A percentile compares a stretch with the other conserved stretches of the same genome.
Conservation (phyloP, 129 eudicot species). For the Calendula officinalis region DNA sequence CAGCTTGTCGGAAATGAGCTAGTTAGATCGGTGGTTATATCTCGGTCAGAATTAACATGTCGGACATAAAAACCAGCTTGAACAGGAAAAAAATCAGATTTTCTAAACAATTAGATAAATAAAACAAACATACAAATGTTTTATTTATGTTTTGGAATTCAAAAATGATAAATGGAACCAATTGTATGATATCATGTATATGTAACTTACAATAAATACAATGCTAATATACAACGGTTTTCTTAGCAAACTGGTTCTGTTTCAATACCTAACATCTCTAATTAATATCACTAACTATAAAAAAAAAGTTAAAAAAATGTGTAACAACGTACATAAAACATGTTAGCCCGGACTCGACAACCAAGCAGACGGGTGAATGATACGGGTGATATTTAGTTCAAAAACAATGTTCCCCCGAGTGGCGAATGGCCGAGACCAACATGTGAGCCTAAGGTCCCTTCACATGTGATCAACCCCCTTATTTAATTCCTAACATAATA, state of each 20-base stretch:
- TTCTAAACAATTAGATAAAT: too few species aligned
- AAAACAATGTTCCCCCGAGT: conserved; percentile 5
- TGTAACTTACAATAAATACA: too few species aligned
- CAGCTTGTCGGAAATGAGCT: too few species aligned
- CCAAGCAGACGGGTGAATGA: neutral
- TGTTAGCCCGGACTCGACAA: neutral
- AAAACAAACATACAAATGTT: too few species aligned
- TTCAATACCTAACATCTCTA: neutral
- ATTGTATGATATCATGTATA: too few species aligned
- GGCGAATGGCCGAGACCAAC: neutral
- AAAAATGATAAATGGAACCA: too few species aligned
- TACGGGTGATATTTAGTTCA: conserved; percentile 4
- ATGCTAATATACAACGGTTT: neutral
- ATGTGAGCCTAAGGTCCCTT: conserved; percentile 22
- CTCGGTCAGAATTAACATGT: too few species aligned
- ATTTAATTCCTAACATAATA: conserved; percentile 18
- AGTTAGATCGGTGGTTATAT: too few species aligned
- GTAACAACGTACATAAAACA: neutral
- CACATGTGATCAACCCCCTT: conserved; percentile 31
- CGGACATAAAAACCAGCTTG: too few species aligned
- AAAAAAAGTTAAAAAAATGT: neutral
- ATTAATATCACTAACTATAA: neutral
- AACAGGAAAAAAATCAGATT: too few species aligned
- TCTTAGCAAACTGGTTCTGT: neutral
- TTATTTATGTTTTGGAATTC: too few species aligned